Evolutionary conservation across 1,139 yeast species (phyloP), one percentile per base, ranked within the genome.

Genomic region (Kluyveromyces sp.): DNA sequence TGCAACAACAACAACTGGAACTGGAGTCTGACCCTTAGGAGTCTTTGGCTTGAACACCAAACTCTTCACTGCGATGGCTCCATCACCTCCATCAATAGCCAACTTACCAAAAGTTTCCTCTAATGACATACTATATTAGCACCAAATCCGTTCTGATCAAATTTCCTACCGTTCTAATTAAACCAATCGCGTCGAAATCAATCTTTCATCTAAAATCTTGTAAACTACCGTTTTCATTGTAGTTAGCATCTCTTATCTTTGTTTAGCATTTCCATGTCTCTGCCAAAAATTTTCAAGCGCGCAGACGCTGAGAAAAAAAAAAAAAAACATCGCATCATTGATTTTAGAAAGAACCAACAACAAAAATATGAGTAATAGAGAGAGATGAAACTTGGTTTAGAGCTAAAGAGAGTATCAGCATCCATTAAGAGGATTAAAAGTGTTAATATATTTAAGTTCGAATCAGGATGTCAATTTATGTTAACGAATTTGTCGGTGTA

Each of bases 21-120:
- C 79, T 33, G 95, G 87, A n/a, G 77, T 68, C 45, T 87, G 89
- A 42, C 88, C 69, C 64, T 87, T 88, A 46, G 95, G 83, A 42
- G 96, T 87, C 69, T 88, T 88, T 58, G 96, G 96, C 70, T 88
- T 88, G 76, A 88, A 88, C 33, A 88, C 89, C 54, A 88, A 74
- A 4, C 92, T 77, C 66, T 88, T 88, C 53, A 85, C 79, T 39
- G 78, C 67, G 34, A 66, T 54, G 3, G 78, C 73, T 38, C 64
- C 60, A 35, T 68, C 77, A 35, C 74, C 68, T 40, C 76, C 63
- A 32, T 56, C 71, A 56, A 79, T 66, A 43, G 83, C 76, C 55
- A 80, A 69, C 46, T 78, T 74, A 41, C 82, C 78, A 58, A 81
- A 74, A 8, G 81, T 68, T 63, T 77, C 78, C 68, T 74, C 81